Percentiles rank a stretch among this genome's conserved stretches.
Evolutionary conservation across 2,329 filamentous ascomycete species (phyloP).

Genomic region (Neopestalotiopsis sp.): DNA sequence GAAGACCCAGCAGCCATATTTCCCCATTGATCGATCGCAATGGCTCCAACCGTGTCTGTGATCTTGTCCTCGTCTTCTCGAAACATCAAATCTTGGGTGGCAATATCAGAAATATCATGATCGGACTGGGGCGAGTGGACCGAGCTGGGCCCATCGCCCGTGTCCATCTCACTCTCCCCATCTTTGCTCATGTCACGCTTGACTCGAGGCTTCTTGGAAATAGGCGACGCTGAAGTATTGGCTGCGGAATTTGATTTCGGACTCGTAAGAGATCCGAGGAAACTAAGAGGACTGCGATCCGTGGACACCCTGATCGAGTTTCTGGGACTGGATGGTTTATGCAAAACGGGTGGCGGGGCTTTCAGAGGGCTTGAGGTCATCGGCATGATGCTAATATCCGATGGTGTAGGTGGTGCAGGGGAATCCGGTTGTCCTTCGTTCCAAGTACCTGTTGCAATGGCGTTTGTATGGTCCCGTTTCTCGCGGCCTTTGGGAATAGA

Average conservation of each 20-base stretch:
- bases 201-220: constrained; percentile 8
- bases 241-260: constrained; percentile 13
- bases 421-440: constrained; percentile 69
- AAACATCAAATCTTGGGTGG: neutral
- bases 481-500: constrained; percentile 27
- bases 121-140: constrained; percentile 3
- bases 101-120: neutral
- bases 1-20: constrained; percentile 94
- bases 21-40: constrained; percentile 85
- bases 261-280: constrained; percentile 28
- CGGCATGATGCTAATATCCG: constrained; percentile 20
- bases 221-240: constrained; percentile 20
- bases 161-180: constrained; percentile 17
- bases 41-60: constrained; percentile 94
- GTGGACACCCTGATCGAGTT: constrained; percentile 21
- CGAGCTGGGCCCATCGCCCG: constrained; percentile 13
- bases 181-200: neutral
- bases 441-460: constrained; percentile 63
- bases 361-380: constrained; percentile 20
- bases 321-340: constrained; percentile 24
- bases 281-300: constrained; percentile 35
- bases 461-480: constrained; percentile 56
- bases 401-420: constrained; percentile 41
- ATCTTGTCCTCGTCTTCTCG: constrained; percentile 63
- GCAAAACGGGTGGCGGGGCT: constrained; percentile 23